Evolutionary conservation across 768 basidiomycete genomes (phyloP), one percentile per base, ranked within the genome.

Genomic region (Roridomyces roridus): DNA sequence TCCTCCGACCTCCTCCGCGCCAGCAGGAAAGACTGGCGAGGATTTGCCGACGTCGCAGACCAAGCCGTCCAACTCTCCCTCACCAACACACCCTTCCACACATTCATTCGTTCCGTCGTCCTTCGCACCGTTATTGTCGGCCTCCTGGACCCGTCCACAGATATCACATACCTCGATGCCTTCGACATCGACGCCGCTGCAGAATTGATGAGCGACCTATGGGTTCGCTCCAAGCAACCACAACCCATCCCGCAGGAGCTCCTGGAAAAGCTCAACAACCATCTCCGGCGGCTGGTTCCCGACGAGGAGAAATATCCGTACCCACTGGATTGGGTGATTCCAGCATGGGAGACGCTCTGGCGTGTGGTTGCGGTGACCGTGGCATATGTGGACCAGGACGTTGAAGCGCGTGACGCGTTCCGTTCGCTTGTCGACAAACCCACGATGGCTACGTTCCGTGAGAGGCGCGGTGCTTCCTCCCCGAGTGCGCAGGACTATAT

Each of bases 281-380:
- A 70, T 44, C 67, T 86, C 20, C 68, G 72, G 3, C 64, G 51
- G 2, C 79, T 86, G 57, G 57, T 86, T 21, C 75, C 79, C 1
- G 68, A 76, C 29, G 47, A 42, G 1, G 60, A 67, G 1, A 54
- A 25, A 5, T 74, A 71, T 46, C 68, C 71, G 1, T 74, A 79
- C 35, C 79, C 82, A 0, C 67, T 87, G 15, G 76, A 86, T 41
- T 76, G 77, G 52, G 74, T 88, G 51, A 77, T 87, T 40, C 86
- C 86, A 0, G 70, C 81, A 1, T 88, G 83, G 74, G 87, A 88
- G 64, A 83, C 81, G 0, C 68, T 87, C 41, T 87, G 87, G 87
- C 78, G 85, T 12, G 77, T 87, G 20, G 72, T 85, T 47, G 85
- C 85, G 1, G 70, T 72, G 6, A 63, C 72, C 0, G 65, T 81